Conservation (phyloP, 768 basidiomycete species). For the Filobasidium wieringae region DNA sequence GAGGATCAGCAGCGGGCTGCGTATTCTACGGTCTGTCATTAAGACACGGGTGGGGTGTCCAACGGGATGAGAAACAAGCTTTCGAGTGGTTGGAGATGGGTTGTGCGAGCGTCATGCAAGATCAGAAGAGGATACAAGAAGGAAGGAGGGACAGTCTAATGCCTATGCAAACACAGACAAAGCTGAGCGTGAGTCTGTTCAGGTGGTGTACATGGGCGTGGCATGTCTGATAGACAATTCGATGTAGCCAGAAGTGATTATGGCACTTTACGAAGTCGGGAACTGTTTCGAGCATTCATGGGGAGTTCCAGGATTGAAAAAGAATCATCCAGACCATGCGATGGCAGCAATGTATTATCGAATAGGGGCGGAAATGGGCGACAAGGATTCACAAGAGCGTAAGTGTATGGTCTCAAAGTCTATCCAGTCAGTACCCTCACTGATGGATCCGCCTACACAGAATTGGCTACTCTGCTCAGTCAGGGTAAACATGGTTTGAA, state of each 20-base stretch:
- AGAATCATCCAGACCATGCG: constrained; percentile 26
- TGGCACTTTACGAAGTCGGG: constrained; percentile 35
- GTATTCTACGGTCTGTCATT: constrained; percentile 37
- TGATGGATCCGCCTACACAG: constrained; percentile 9
- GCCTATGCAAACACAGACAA: not conserved
- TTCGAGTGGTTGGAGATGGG: constrained; percentile 30
- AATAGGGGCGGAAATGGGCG: constrained; percentile 31
- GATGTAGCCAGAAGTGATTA: constrained; percentile 26
- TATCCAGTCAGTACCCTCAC: not conserved
- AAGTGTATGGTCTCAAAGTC: constrained; percentile 9
- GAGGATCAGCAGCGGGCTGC: constrained; percentile 29
- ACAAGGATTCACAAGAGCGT: constrained; percentile 36
- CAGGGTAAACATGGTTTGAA: constrained; percentile 33
- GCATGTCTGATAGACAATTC: not conserved
- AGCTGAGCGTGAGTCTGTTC: constrained; percentile 1
- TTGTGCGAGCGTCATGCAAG: constrained; percentile 24
- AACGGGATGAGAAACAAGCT: constrained; percentile 27
- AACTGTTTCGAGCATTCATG: constrained; percentile 35
- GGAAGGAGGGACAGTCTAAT: constrained; percentile 20
- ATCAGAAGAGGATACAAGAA: constrained; percentile 19
- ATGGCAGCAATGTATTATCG: constrained; percentile 30
- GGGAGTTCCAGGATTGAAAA: constrained; percentile 16
- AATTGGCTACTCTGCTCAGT: constrained; percentile 33
- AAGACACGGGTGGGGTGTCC: constrained; percentile 34
- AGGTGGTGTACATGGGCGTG: not conserved